These are phyloP conservation scores for Fraxinus quadrangulata DNA, from an alignment of 257 asterid genomes.

Conservation along the genomic window DNA sequence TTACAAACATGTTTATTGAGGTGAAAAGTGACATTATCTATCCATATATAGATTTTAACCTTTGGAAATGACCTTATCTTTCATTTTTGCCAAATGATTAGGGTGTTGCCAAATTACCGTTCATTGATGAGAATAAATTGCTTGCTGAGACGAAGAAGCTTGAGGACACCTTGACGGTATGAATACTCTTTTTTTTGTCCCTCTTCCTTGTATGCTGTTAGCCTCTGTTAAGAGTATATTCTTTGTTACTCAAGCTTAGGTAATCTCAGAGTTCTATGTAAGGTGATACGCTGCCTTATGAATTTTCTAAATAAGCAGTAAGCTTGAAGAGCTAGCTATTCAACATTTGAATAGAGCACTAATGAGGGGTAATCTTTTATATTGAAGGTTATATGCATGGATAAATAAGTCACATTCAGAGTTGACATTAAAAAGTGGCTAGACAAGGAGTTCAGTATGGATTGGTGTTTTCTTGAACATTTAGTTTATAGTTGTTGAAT, in stretches of 20 bases:
- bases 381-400: background rate
- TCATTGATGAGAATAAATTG: constrained; percentile 91
- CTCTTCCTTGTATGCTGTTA: constrained; percentile 8
- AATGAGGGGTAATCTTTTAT: background rate
- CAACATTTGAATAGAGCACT: background rate
- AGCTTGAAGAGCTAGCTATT: background rate
- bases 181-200: constrained; percentile 21
- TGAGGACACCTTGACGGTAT: constrained; percentile 86
- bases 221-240: background rate
- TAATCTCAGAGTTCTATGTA: too few relatives aligned
- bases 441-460: background rate
- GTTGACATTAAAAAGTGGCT: background rate
- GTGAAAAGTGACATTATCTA: constrained; percentile 9
- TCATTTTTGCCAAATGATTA: constrained; percentile 36
- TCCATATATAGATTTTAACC: constrained; percentile 10
- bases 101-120: constrained; percentile 94
- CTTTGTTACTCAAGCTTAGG: background rate
- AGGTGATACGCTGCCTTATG: background rate
- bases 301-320: background rate
- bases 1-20: constrained; percentile 20
- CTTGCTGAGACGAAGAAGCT: constrained; percentile 82
- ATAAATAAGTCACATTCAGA: background rate
- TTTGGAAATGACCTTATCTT: constrained; percentile 18
- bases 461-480: background rate
- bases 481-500: background rate